These are phyloP conservation scores for Drosera spatulata DNA, from an alignment of 179 eudicot genomes.

Conservation along the genomic window DNA sequence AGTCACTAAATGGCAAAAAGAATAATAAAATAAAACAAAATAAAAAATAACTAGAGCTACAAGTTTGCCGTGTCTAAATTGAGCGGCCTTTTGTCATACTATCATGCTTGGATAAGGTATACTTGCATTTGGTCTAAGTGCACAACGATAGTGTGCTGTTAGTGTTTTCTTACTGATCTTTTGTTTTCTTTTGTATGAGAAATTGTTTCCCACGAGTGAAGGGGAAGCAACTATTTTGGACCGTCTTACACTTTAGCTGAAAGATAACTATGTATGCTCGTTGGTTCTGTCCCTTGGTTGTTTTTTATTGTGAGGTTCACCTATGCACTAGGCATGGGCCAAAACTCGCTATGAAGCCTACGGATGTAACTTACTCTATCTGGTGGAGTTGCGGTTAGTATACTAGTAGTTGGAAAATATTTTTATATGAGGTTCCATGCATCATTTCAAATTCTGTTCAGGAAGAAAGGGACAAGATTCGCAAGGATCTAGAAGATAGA, in stretches of 20 bases:
- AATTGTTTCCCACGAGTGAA: no score
- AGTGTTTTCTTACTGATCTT: no score
- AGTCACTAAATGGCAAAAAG: no score
- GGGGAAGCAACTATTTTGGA: no score
- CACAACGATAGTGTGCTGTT: no score
- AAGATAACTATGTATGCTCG: neutral
- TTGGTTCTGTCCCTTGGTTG: neutral
- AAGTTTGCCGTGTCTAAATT: no score
- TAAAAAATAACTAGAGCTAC: no score
- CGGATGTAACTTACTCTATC: neutral
- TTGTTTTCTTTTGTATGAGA: no score
- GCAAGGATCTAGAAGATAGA: constrained; percentile 64
- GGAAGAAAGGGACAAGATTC: constrained; percentile 73
- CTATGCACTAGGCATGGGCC: neutral
- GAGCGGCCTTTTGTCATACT: no score
- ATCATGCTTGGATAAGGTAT: no score
- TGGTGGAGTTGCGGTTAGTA: neutral
- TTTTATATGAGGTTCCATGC: neutral
- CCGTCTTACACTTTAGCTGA: neutral
- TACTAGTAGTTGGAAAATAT: neutral
- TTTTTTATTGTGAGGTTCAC: neutral
- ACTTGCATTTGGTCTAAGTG: no score
- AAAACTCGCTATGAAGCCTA: neutral
- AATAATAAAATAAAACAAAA: no score
- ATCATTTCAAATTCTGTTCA: constrained; percentile 19